Evolutionary conservation across 164 flowering plant species (phyloP).

Genomic region (Vitis cinerea): DNA sequence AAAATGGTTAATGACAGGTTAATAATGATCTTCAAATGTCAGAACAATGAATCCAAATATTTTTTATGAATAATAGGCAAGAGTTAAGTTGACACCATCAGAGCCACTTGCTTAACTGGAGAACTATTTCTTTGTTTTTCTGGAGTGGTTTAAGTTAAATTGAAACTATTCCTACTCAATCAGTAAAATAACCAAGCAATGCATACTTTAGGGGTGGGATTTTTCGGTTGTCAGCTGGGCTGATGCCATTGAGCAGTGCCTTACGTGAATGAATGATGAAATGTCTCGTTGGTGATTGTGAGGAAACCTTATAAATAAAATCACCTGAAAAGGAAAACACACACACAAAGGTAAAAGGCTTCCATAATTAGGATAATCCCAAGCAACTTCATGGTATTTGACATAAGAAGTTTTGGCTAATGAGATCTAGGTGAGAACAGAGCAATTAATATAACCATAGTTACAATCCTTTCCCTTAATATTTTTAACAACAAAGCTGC

Average conservation of each 20-base stretch:
- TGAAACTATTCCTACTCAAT: background rate
- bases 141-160: background rate
- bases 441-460: background rate
- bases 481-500: background rate
- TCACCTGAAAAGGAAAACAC: conserved; percentile 61
- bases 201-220: conserved; percentile 91
- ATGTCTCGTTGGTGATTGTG: conserved; percentile 90
- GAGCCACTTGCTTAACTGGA: too few species aligned
- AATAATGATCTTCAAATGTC: background rate
- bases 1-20: background rate
- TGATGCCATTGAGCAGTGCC: conserved; percentile 90
- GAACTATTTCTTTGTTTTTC: too few species aligned
- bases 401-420: background rate
- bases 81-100: background rate
- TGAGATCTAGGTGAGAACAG: background rate
- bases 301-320: conserved; percentile 82
- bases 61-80: background rate
- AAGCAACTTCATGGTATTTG: background rate
- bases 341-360: background rate
- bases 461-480: background rate
- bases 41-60: background rate
- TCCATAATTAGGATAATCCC: background rate
- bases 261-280: conserved; percentile 92
- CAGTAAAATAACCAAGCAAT: background rate
- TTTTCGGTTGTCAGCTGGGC: conserved; percentile 88